These are phyloP conservation scores for Ogataea parapolymorpha DNA, from an alignment of 805 yeast genomes.

Conservation along the genomic window DNA sequence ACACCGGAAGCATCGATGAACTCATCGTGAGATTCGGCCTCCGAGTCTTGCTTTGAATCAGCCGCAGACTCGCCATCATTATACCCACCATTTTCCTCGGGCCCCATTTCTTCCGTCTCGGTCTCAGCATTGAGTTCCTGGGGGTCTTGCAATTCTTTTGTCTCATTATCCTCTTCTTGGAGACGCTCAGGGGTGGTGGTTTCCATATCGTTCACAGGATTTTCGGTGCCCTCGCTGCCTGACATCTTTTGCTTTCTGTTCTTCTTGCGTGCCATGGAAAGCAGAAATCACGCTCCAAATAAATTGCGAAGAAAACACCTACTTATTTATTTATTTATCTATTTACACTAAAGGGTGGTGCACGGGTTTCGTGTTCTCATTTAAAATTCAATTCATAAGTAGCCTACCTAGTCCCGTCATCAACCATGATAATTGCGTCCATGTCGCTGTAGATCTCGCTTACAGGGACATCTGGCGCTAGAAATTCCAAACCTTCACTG, in stretches of 20 bases:
- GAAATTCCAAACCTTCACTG: constrained; percentile 13
- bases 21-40: constrained; percentile 1
- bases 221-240: neutral
- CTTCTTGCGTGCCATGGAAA: constrained; percentile 6
- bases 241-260: constrained; percentile 2
- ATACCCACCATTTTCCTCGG: neutral
- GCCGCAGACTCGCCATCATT: no score
- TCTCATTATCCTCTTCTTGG: neutral
- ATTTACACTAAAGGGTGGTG: constrained; percentile 1
- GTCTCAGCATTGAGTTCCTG: neutral
- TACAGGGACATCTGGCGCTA: constrained; percentile 9
- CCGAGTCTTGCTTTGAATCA: neutral
- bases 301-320: constrained; percentile 9
- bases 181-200: neutral
- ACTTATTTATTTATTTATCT: constrained; percentile 3
- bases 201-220: neutral
- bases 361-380: neutral
- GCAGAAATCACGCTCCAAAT: neutral
- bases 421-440: constrained; percentile 9
- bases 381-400: neutral
- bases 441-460: constrained; percentile 10
- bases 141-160: neutral
- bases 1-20: constrained; percentile 3
- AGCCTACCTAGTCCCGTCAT: constrained; percentile 5
- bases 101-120: no score